These are phyloP conservation scores for Jacaranda copaia DNA, from an alignment of 257 asterid species.

Conservation along the genomic window DNA sequence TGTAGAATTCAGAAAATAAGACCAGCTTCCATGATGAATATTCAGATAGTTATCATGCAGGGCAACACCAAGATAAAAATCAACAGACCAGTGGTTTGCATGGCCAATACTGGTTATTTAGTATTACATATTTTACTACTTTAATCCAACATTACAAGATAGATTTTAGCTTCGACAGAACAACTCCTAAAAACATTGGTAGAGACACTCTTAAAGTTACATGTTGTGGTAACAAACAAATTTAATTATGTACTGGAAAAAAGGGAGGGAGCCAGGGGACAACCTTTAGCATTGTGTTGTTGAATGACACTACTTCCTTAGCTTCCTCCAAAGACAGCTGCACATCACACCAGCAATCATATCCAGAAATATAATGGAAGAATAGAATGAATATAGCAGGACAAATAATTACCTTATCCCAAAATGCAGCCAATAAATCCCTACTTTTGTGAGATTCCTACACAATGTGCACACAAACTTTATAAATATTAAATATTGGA, in stretches of 20 bases:
- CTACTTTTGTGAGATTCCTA: constrained; percentile 63
- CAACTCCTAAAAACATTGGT: constrained; percentile 4
- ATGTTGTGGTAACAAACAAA: background rate
- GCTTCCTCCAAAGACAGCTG: constrained; percentile 70
- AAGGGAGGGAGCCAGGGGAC: background rate
- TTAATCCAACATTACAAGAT: background rate
- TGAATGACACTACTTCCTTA: constrained; percentile 58
- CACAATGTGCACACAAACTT: constrained; percentile 33
- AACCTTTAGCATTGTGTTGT: constrained; percentile 60
- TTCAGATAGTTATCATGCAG: background rate
- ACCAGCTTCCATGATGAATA: background rate
- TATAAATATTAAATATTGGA: constrained; percentile 30
- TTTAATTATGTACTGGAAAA: background rate
- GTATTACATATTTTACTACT: background rate
- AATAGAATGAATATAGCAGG: background rate
- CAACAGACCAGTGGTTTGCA: background rate
- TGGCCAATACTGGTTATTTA: constrained; percentile 4
- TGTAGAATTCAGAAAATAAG: background rate
- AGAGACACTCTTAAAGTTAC: constrained; percentile 1
- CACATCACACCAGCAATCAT: constrained; percentile 27
- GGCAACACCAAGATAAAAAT: background rate
- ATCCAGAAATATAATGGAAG: constrained; percentile 14
- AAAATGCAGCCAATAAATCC: constrained; percentile 67
- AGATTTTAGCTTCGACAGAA: background rate
- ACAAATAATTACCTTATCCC: constrained; percentile 61